These are phyloP conservation scores for Verbena officinalis DNA, from an alignment of 257 asterid genomes.

Conservation along the genomic window DNA sequence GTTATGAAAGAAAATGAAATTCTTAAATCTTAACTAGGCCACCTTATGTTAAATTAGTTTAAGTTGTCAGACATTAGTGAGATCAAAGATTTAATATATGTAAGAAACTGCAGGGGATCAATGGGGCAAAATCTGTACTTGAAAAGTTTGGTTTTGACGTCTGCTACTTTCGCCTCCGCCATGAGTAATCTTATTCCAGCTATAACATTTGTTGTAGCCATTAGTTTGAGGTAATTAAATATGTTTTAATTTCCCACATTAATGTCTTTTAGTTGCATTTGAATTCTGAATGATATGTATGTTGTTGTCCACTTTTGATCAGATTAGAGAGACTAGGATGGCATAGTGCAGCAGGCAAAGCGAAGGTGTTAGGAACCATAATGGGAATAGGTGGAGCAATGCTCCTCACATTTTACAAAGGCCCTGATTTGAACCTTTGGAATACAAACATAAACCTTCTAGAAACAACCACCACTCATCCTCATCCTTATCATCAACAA, in stretches of 20 bases:
- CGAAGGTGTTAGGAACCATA: constrained; percentile 60
- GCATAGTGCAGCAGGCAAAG: constrained; percentile 58
- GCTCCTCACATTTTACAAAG: constrained; percentile 64
- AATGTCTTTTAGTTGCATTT: no score
- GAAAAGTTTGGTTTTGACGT: constrained; percentile 48
- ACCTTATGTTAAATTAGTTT: no score
- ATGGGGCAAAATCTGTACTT: constrained; percentile 56
- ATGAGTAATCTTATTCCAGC: constrained; percentile 66
- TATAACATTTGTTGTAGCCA: constrained; percentile 52
- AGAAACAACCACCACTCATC: constrained; percentile 11
- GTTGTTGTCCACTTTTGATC: not conserved
- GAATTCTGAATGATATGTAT: no score
- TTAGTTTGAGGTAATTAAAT: constrained; percentile 40
- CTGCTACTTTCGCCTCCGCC: constrained; percentile 60
- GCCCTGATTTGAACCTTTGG: constrained; percentile 41
- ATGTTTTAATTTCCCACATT: no score
- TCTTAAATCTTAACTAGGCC: no score
- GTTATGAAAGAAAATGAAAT: not conserved
- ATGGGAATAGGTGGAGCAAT: constrained; percentile 66
- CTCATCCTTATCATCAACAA: not conserved
- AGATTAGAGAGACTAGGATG: constrained; percentile 66
- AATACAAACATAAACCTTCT: constrained; percentile 47
- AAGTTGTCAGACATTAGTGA: no score
- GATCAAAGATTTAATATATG: no score
- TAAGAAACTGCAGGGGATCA: constrained; percentile 65